These are phyloP conservation scores for Penicillium verhagenii DNA, from an alignment of 495 filamentous ascomycete species.

Conservation along the genomic window DNA sequence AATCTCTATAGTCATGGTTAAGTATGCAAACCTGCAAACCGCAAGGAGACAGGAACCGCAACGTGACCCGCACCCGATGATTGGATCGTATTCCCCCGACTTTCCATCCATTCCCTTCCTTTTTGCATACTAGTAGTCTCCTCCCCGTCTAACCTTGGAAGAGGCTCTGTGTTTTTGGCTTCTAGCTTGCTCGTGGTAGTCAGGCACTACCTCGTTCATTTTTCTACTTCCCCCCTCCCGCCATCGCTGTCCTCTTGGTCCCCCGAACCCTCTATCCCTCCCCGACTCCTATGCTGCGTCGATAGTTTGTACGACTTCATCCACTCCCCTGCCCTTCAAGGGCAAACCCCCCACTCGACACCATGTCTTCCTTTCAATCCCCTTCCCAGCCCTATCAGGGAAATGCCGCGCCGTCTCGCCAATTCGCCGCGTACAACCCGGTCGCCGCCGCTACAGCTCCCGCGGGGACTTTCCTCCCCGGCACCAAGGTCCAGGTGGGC, in stretches of 20 bases:
- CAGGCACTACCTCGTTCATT: slow-evolving; percentile 23
- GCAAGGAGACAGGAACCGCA: slow-evolving; percentile 12
- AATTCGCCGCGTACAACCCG: slow-evolving; percentile 39
- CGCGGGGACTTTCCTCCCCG: slow-evolving; percentile 84
- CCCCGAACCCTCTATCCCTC: slow-evolving; percentile 18
- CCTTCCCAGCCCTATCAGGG: slow-evolving; percentile 29
- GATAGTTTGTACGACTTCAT: slow-evolving; percentile 15
- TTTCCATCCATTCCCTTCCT: slow-evolving; percentile 14
- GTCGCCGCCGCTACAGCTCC: slow-evolving; percentile 55
- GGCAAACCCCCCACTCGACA: slow-evolving; percentile 17
- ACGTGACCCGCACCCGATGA: slow-evolving; percentile 31
- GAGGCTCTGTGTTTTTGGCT: slow-evolving; percentile 4
- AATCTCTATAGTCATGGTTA: neutral
- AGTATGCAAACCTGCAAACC: neutral
- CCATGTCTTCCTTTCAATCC: slow-evolving; percentile 37
- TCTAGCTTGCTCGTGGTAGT: slow-evolving; percentile 16
- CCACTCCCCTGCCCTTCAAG: slow-evolving; percentile 25
- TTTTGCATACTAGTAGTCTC: slow-evolving; percentile 8
- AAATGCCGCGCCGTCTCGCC: slow-evolving; percentile 32
- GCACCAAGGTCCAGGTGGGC: slow-evolving; percentile 95
- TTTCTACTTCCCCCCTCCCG: slow-evolving; percentile 23
- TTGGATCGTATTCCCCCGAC: slow-evolving; percentile 27
- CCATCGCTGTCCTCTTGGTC: slow-evolving; percentile 28
- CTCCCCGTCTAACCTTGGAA: slow-evolving; percentile 1
- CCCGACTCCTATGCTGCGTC: slow-evolving; percentile 28